phyloP scores from a whole-genome alignment of 352 stramenopile species.

The Phytophthora idaei region DNA sequence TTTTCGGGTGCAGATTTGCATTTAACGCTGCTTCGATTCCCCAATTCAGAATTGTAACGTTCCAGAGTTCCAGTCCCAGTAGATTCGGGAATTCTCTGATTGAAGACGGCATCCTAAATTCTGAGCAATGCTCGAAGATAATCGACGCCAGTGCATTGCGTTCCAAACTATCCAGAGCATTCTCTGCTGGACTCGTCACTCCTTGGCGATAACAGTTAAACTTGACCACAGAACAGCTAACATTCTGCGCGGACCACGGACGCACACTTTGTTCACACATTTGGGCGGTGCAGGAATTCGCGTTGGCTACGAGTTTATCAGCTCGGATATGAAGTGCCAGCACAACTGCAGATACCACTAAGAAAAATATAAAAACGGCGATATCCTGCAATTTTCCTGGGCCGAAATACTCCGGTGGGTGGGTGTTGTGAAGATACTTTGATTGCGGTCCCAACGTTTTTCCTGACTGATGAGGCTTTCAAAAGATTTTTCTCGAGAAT shows the following conservation, averaged over 20 bases:
- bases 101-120: slow-evolving; percentile 31
- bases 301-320: not conserved
- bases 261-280: slow-evolving; percentile 30
- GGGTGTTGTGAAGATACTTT: not conserved
- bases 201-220: slow-evolving; percentile 33
- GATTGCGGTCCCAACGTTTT: not conserved
- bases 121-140: slow-evolving; percentile 49
- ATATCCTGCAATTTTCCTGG: slow-evolving; percentile 8
- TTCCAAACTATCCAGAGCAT: slow-evolving; percentile 31
- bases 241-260: slow-evolving; percentile 40
- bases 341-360: slow-evolving; percentile 1
- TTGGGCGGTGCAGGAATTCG: not conserved
- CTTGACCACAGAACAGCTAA: slow-evolving; percentile 41
- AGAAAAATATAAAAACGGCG: slow-evolving; percentile 24
- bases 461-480: not conserved
- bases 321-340: slow-evolving; percentile 9
- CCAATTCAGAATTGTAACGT: slow-evolving; percentile 52
- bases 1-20: slow-evolving; percentile 22
- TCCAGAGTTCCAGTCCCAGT: slow-evolving; percentile 57
- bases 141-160: slow-evolving; percentile 19
- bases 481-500: slow-evolving; percentile 16
- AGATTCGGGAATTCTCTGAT: slow-evolving; percentile 46
- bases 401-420: not conserved
- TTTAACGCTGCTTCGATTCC: slow-evolving; percentile 35
- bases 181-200: not conserved